phyloP scores from a whole-genome alignment of 306 rosid genomes.

The Glycine tomentella region DNA sequence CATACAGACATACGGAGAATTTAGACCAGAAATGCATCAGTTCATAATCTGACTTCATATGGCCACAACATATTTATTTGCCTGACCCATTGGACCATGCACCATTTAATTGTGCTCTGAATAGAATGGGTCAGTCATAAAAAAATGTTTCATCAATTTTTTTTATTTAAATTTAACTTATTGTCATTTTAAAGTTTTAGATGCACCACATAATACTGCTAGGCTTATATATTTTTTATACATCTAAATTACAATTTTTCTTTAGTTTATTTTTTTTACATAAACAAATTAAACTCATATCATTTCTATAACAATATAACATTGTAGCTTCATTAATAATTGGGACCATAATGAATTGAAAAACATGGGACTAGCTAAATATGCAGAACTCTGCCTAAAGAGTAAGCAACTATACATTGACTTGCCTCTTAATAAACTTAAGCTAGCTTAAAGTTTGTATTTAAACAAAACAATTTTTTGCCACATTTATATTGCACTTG shows the following conservation, averaged over 20 bases:
- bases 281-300: no score
- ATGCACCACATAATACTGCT: background rate
- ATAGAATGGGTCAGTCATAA: constrained; percentile 13
- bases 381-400: no score
- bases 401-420: no score
- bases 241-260: background rate
- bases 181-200: background rate
- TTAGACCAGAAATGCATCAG: background rate
- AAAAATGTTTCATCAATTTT: background rate
- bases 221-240: background rate
- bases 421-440: no score
- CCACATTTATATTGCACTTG: no score
- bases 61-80: constrained; percentile 31
- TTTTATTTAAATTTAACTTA: background rate
- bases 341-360: no score
- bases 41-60: constrained; percentile 24
- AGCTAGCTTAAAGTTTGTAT: background rate
- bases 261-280: background rate
- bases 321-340: no score
- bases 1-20: background rate
- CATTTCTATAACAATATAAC: no score
- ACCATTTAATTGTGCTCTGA: constrained; percentile 5
- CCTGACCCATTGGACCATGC: constrained; percentile 11
- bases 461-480: no score
- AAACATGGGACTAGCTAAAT: no score